Conservation (phyloP, 2,329 filamentous ascomycete species). For the Nigrospora osmanthi region DNA sequence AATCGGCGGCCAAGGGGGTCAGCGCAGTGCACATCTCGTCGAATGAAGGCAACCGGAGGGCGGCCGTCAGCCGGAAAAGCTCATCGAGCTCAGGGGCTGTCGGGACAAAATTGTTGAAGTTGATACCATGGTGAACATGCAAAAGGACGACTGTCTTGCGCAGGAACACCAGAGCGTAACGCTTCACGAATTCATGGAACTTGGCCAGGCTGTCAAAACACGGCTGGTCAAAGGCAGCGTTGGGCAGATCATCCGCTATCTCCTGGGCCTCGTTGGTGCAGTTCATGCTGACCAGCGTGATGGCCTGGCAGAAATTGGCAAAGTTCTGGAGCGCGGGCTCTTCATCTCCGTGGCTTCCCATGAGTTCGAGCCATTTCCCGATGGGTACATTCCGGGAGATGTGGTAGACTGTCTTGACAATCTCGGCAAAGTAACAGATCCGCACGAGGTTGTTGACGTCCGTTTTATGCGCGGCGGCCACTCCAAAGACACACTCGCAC, state of each 20-base stretch:
- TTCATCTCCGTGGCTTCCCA: constrained; percentile 32
- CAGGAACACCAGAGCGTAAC: constrained; percentile 84
- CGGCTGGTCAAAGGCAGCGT: constrained; percentile 46
- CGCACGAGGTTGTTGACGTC: constrained; percentile 75
- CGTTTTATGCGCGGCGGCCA: constrained; percentile 59
- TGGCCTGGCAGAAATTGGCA: constrained; percentile 43
- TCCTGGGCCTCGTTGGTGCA: constrained; percentile 27
- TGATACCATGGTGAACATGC: constrained; percentile 80
- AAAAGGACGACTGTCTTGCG: constrained; percentile 79
- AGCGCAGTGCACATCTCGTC: constrained; percentile 66
- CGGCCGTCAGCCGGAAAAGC: constrained; percentile 70
- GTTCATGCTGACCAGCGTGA: constrained; percentile 37
- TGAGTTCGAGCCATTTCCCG: constrained; percentile 37
- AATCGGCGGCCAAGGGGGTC: constrained; percentile 32
- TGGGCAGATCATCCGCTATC: constrained; percentile 23
- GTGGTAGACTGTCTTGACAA: constrained; percentile 69
- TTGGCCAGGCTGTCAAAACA: constrained; percentile 44
- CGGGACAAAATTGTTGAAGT: constrained; percentile 67
- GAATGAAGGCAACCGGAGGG: constrained; percentile 68
- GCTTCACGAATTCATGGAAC: constrained; percentile 57
- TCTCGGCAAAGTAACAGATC: constrained; percentile 83
- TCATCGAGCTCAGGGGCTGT: constrained; percentile 62
- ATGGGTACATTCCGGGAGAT: constrained; percentile 47
- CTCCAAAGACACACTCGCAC: constrained; percentile 65
- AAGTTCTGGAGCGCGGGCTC: constrained; percentile 45